These are phyloP conservation scores for Cytospora piceae DNA, from an alignment of 2,329 filamentous ascomycete genomes.

Conservation along the genomic window DNA sequence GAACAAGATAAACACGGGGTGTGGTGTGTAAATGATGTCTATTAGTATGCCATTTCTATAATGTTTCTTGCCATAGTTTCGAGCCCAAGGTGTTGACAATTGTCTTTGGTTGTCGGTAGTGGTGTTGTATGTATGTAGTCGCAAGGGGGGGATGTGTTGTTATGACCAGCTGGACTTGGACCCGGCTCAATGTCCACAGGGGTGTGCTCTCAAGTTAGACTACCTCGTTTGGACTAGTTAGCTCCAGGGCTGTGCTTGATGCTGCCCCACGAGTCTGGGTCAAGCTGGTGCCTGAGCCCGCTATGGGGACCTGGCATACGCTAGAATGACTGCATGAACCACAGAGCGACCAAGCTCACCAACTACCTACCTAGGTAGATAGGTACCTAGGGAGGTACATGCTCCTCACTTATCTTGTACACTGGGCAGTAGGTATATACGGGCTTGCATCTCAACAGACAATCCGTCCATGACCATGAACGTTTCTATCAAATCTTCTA, in stretches of 20 bases:
- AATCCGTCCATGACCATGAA: neutral
- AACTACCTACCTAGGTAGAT: neutral
- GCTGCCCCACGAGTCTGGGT: neutral
- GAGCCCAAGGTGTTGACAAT: neutral
- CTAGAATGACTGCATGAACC: conserved; percentile 20
- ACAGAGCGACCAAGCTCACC: neutral
- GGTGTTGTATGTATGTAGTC: conserved; percentile 1
- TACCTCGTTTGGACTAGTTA: neutral
- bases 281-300: conserved; percentile 14
- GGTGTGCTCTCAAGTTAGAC: neutral
- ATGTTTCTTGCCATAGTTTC: neutral
- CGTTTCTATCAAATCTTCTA: too few relatives aligned
- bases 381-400: too few relatives aligned
- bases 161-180: conserved; percentile 23
- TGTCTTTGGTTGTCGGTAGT: neutral
- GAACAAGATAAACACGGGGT: conserved; percentile 10
- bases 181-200: conserved; percentile 3
- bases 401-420: neutral
- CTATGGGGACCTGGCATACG: conserved; percentile 19
- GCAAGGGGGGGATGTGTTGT: conserved; percentile 16
- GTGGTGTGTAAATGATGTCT: conserved; percentile 9
- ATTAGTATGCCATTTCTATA: conserved; percentile 24
- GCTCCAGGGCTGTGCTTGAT: neutral
- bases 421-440: neutral
- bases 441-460: neutral